phyloP scores from a whole-genome alignment of 768 basidiomycete species.

The Gloeophyllum trabeum region DNA sequence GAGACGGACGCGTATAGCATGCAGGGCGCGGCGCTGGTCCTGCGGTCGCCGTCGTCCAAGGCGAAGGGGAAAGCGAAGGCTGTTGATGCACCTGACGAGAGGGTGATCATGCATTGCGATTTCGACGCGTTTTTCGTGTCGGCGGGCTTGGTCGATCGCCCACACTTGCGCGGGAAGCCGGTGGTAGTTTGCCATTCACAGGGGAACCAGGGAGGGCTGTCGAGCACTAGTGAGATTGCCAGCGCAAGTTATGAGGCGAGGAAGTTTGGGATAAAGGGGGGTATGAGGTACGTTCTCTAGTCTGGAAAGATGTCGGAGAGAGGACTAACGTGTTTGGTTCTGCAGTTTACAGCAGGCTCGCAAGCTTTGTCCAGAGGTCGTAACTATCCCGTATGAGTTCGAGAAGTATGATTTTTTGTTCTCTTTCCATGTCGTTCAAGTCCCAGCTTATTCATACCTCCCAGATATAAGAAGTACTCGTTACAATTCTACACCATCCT shows the following conservation, averaged over 20 bases:
- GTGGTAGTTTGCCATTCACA: slow-evolving; percentile 95
- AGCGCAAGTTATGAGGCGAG: slow-evolving; percentile 93
- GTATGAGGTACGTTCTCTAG: slow-evolving; percentile 67
- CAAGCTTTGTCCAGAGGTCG: slow-evolving; percentile 58
- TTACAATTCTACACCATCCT: slow-evolving; percentile 88
- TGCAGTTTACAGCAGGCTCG: slow-evolving; percentile 72
- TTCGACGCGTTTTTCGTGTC: slow-evolving; percentile 98
- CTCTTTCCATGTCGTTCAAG: background rate
- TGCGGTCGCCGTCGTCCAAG: slow-evolving; percentile 46
- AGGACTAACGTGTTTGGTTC: background rate
- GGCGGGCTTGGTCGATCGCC: slow-evolving; percentile 72
- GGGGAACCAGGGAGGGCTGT: slow-evolving; percentile 53
- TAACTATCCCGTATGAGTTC: slow-evolving; percentile 91
- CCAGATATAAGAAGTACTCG: slow-evolving; percentile 76
- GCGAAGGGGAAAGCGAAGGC: slow-evolving; percentile 32
- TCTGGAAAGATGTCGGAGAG: background rate
- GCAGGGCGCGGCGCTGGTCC: slow-evolving; percentile 31
- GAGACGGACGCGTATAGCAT: slow-evolving; percentile 18
- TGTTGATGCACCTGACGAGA: slow-evolving; percentile 27
- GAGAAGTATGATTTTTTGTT: slow-evolving; percentile 38
- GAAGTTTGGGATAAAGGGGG: slow-evolving; percentile 78
- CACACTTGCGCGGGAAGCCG: slow-evolving; percentile 78
- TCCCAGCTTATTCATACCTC: slow-evolving; percentile 1
- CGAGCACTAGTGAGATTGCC: slow-evolving; percentile 91
- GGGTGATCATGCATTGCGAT: slow-evolving; percentile 84